Evolutionary conservation across 129 eudicot species (phyloP).

Genomic region (Helianthus tuberosus): DNA sequence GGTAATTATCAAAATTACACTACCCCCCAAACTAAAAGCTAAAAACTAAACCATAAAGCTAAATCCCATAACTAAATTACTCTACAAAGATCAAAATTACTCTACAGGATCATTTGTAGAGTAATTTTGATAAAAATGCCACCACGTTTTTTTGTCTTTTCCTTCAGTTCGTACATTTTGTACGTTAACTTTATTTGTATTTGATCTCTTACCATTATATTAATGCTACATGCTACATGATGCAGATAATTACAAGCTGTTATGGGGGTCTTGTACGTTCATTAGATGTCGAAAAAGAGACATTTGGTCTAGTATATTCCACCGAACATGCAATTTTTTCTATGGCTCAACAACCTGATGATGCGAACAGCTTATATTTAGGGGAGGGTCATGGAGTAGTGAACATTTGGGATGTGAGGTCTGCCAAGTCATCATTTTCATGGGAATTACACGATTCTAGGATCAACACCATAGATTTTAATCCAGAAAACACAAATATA

Average conservation of each 20-base stretch:
- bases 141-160: no score
- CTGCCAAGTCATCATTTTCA: conserved; percentile 48
- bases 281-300: conserved; percentile 79
- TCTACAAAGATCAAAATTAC: no score
- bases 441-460: conserved; percentile 62
- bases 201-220: no score
- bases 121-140: no score
- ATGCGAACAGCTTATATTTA: conserved; percentile 54
- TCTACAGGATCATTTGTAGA: no score
- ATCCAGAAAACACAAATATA: conserved; percentile 49
- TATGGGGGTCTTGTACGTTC: conserved; percentile 73
- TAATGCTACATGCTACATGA: no score
- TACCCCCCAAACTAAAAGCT: no score
- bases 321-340: conserved; percentile 52
- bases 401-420: conserved; percentile 59
- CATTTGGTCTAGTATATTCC: conserved; percentile 55
- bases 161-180: no score
- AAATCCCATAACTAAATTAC: no score
- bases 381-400: conserved; percentile 70
- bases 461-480: conserved; percentile 82
- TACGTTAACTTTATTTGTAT: no score
- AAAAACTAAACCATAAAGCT: no score
- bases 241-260: conserved; percentile 74
- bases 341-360: conserved; percentile 54
- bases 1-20: no score